Evolutionary conservation across 2,329 filamentous ascomycete genomes (phyloP), one percentile per base, ranked within the genome.

Genomic region (Ascosphaera apis): DNA sequence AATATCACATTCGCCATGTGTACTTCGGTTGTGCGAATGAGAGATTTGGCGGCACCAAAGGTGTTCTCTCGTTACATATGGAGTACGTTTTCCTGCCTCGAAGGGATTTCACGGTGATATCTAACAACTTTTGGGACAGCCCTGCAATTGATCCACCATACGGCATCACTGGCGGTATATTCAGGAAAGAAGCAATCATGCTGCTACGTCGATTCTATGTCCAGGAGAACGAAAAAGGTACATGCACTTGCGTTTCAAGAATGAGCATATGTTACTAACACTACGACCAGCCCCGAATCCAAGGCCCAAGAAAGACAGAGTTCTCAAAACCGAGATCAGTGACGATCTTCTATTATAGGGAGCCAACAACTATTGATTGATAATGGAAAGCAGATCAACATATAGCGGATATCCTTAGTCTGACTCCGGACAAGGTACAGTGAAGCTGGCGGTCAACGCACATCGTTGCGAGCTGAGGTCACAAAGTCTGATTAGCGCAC

Each of bases 11-110:
- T 54, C 71, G 77, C 42, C 77, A 76, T 44, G 88, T 98, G 21
- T 95, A 86, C 55, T 98, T 88, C 54, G 91, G 88, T 3, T 91
- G 84, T 40, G 72, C 79, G 47, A 98, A 98, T 53, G 88, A 98
- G 59, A 80, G 91, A 39, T 98, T 98, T 58, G 88, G 88, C 5
- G 88, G 91, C 21, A 92, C 83, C 12, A 88, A 88, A 1, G 86
- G 91, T 37, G 88, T 98, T 11, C 72, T 98, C 52, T 77, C 74
- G 45, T 72, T 95, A 37, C 83, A 95, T 53, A 62, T 63, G n/a
- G 68, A 73, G 65, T 68, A 46, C 43, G 63, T 55, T 33, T 30
- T 50, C 37, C 28, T 16, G 31, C 50, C 51, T 15, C n/a, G n/a
- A n/a, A n/a, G n/a, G n/a, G n/a, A n/a, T n/a, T n/a, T n/a, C n/a